A percentile compares a stretch with the other conserved stretches of the same genome.
Evolutionary conservation across 257 asterid genomes (phyloP).

Genomic region (Solanum ahanhuiri): DNA sequence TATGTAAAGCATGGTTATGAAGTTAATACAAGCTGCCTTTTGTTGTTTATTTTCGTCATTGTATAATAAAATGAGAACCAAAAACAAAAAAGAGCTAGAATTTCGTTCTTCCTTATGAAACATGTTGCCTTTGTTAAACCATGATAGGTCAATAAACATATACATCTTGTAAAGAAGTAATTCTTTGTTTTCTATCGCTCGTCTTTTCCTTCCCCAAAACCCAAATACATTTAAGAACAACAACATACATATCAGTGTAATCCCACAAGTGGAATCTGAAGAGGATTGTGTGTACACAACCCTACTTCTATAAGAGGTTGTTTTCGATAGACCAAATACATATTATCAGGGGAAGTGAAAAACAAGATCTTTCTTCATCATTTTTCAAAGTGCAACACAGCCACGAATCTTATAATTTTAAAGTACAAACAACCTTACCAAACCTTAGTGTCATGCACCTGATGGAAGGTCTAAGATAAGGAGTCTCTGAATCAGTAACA

Average conservation of each 20-base stretch:
- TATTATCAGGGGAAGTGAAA: background rate
- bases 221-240: background rate
- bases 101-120: background rate
- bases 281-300: background rate
- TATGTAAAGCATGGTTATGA: background rate
- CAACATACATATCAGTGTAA: background rate
- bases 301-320: background rate
- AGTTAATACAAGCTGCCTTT: background rate
- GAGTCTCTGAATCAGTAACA: background rate
- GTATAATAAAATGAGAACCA: background rate
- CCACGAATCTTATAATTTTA: background rate
- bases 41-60: background rate
- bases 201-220: background rate
- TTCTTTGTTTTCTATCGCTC: background rate
- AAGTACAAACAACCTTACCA: background rate
- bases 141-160: background rate
- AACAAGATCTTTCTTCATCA: background rate
- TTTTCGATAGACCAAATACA: background rate
- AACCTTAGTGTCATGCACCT: background rate
- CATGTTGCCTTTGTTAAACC: background rate
- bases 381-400: background rate
- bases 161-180: too few species aligned
- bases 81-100: background rate
- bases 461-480: background rate
- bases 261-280: background rate